Percentiles rank a stretch among this genome's conserved stretches.
Conservation (phyloP, 2,329 filamentous ascomycete genomes). For the Penicillium sp. region DNA sequence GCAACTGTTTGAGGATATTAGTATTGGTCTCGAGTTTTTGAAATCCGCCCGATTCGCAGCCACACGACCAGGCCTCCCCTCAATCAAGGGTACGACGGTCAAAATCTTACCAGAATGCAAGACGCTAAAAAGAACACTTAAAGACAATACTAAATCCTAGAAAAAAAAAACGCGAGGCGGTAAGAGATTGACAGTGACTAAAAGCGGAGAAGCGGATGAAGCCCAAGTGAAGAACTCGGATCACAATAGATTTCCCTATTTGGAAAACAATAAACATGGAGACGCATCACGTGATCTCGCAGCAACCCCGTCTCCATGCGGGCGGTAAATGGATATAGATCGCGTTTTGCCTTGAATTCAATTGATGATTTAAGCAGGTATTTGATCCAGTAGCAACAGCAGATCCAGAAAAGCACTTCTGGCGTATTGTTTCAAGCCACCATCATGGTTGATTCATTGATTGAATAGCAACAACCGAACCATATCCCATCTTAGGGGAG, state of each 20-base stretch:
- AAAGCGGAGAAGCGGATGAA: conserved; percentile 13
- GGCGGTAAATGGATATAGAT: too few species aligned
- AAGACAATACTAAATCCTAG: conserved; percentile 19
- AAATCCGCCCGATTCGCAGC: conserved; percentile 10
- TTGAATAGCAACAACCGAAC: too few species aligned
- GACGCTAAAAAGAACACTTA: conserved; percentile 19
- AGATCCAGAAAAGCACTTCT: too few species aligned
- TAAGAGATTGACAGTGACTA: conserved; percentile 13
- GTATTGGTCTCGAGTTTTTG: conserved; percentile 6
- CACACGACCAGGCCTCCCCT: conserved; percentile 8
- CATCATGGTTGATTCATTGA: too few species aligned
- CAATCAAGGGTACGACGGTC: conserved; percentile 2
- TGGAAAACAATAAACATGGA: conserved; percentile 38
- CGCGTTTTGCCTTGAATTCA: too few species aligned
- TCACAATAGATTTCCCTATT: conserved; percentile 26
- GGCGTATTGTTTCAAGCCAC: too few species aligned
- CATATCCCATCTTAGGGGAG: too few species aligned
- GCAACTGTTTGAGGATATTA: conserved; percentile 16
- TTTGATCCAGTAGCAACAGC: too few species aligned
- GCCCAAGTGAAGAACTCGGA: conserved; percentile 15
- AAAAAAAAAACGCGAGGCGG: conserved; percentile 10
- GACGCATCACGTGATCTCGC: conserved; percentile 16
- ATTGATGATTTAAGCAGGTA: too few species aligned
- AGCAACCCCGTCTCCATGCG: not conserved
- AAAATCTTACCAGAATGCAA: conserved; percentile 20